These are phyloP conservation scores for Xanthoparmelia taractica DNA, from an alignment of 495 filamentous ascomycete genomes.

Conservation along the genomic window DNA sequence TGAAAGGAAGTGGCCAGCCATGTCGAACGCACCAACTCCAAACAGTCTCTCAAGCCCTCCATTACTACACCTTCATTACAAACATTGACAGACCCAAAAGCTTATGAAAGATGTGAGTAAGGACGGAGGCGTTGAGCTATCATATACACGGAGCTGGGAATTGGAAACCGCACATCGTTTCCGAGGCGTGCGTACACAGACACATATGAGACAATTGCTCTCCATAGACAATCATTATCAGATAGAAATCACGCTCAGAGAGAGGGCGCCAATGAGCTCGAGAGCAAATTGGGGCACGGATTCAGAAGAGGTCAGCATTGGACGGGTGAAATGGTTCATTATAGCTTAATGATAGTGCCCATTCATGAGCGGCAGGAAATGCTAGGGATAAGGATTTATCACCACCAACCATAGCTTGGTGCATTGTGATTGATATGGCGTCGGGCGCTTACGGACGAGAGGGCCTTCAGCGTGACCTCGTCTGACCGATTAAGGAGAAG, in stretches of 20 bases:
- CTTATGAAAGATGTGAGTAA: slow-evolving; percentile 1
- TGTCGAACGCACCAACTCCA: slow-evolving; percentile 21
- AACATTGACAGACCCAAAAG: slow-evolving; percentile 6
- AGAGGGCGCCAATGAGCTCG: slow-evolving; percentile 14
- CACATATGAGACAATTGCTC: slow-evolving; percentile 11
- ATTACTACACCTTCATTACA: slow-evolving; percentile 20
- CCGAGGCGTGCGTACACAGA: slow-evolving; percentile 13
- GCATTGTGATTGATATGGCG: slow-evolving; percentile 4
- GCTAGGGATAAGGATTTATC: neutral
- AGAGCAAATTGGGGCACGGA: slow-evolving; percentile 10
- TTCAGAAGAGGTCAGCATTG: slow-evolving; percentile 11
- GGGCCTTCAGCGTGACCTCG: neutral
- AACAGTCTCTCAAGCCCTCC: slow-evolving; percentile 24
- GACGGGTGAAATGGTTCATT: neutral
- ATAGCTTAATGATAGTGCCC: slow-evolving; percentile 14
- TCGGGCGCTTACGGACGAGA: slow-evolving; percentile 4
- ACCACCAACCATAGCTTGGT: slow-evolving; percentile 6
- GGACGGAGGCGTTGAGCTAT: neutral
- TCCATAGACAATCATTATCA: neutral
- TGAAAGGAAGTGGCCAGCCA: slow-evolving; percentile 27
- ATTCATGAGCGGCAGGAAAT: slow-evolving; percentile 15
- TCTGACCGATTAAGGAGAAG: neutral
- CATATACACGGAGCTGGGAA: slow-evolving; percentile 12
- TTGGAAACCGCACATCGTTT: slow-evolving; percentile 17
- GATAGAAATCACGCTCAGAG: neutral